Percentiles rank a stretch among this genome's conserved stretches.
Conservation (phyloP, 495 filamentous ascomycete genomes). For the Hyaloscypha finlandica region DNA sequence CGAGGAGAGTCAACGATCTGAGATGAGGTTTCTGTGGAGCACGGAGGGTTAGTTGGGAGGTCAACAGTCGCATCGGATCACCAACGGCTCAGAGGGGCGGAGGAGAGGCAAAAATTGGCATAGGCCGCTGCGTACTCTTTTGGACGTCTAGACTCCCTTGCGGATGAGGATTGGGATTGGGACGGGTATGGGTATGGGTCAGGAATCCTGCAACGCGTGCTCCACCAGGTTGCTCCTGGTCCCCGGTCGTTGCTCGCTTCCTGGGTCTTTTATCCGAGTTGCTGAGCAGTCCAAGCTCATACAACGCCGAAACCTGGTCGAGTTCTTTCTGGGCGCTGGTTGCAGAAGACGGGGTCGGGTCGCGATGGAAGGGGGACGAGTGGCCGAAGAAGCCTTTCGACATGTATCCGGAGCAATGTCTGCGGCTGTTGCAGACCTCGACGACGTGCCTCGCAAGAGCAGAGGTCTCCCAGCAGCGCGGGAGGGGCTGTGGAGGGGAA, state of each 20-base stretch:
- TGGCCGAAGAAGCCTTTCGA: constrained; percentile 8
- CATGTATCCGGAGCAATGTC: constrained; percentile 2
- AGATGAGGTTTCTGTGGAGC: constrained; percentile 13
- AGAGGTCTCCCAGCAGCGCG: background rate
- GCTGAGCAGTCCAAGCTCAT: constrained; percentile 34
- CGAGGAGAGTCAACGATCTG: constrained; percentile 4
- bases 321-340: constrained; percentile 13
- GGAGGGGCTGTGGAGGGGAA: background rate
- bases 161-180: background rate
- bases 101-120: constrained; percentile 20
- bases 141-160: constrained; percentile 12
- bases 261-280: constrained; percentile 29
- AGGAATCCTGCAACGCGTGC: constrained; percentile 29
- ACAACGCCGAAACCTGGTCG: constrained; percentile 29
- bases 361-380: background rate
- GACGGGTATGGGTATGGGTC: background rate
- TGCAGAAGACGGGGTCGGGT: background rate
- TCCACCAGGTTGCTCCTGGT: constrained; percentile 24
- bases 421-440: constrained; percentile 9
- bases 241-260: constrained; percentile 29
- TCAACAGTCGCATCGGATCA: background rate
- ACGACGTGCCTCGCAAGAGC: background rate
- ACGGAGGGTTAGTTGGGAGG: background rate
- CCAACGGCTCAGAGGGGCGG: constrained; percentile 7
- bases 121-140: constrained; percentile 27